Percentiles rank a stretch among this genome's conserved stretches.
Evolutionary conservation across 192 early-diverging fungal genomes (phyloP).

Genomic region (Entrophospora sp.): DNA sequence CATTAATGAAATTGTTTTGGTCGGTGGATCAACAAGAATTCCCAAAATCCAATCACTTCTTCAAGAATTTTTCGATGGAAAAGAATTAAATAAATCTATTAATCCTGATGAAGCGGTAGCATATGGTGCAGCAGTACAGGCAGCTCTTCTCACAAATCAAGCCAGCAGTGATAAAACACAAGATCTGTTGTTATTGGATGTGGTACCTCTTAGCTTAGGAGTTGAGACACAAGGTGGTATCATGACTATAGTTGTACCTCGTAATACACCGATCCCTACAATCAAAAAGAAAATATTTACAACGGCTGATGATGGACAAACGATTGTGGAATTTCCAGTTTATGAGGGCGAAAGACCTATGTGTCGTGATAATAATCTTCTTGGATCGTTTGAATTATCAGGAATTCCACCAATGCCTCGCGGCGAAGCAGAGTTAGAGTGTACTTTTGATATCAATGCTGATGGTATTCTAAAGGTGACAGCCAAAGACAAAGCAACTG

Average conservation of each 20-base stretch:
- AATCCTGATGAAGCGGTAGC: conserved; percentile 95
- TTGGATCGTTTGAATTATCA: conserved; percentile 74
- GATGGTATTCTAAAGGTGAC: too few relatives aligned
- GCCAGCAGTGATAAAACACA: conserved; percentile 50
- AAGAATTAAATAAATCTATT: conserved; percentile 76
- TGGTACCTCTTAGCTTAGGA: too few relatives aligned
- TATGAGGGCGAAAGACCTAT: conserved; percentile 80
- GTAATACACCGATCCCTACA: too few relatives aligned
- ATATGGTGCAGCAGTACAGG: too few relatives aligned
- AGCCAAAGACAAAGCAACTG: too few relatives aligned
- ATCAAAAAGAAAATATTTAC: conserved; percentile 74
- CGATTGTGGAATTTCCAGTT: conserved; percentile 74
- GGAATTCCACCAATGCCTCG: conserved; percentile 73
- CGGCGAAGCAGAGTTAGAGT: too few relatives aligned
- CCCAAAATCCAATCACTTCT: conserved; percentile 81
- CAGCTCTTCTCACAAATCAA: too few relatives aligned
- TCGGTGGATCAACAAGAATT: conserved; percentile 87
- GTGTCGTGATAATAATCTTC: conserved; percentile 86
- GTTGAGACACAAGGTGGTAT: too few relatives aligned
- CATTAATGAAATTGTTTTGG: conserved; percentile 71
- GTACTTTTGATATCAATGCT: too few relatives aligned
- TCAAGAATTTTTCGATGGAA: conserved; percentile 67
- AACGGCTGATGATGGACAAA: conserved; percentile 74
- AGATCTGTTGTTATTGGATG: conserved; percentile 73
- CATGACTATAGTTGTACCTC: too few relatives aligned